phyloP scores from a whole-genome alignment of 805 yeast species.

The Lipomyces oligophaga region DNA sequence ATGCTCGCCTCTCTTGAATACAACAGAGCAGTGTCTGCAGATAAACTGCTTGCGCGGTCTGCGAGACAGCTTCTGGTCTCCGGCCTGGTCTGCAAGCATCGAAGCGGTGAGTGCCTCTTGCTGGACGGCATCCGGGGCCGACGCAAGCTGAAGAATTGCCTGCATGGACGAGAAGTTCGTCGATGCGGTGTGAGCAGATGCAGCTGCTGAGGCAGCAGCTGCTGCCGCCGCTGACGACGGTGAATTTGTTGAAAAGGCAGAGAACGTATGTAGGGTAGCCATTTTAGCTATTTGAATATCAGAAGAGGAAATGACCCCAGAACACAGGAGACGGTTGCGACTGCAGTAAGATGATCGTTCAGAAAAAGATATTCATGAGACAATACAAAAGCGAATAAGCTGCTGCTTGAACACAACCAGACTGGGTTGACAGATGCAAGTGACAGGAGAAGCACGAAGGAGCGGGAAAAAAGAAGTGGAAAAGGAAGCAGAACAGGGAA shows the following conservation, averaged over 20 bases:
- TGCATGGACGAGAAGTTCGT: conserved; percentile 11
- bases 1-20: conserved; percentile 41
- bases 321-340: too few relatives aligned
- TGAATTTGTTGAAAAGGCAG: too few relatives aligned
- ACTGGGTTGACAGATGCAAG: not conserved
- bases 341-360: too few relatives aligned
- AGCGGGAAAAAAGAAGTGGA: not conserved
- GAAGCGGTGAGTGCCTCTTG: too few relatives aligned
- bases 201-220: too few relatives aligned
- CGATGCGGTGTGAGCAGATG: conserved; percentile 9
- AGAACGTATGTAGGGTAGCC: conserved; percentile 7
- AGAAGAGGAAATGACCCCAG: not conserved
- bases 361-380: not conserved
- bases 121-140: conserved; percentile 3
- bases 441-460: not conserved
- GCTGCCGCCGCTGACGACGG: too few relatives aligned
- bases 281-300: not conserved
- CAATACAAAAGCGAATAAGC: not conserved
- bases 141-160: conserved; percentile 12
- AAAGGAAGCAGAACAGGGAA: too few relatives aligned
- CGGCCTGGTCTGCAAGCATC: not conserved
- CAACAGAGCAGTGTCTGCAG: conserved; percentile 11
- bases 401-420: not conserved
- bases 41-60: conserved; percentile 13
- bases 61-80: conserved; percentile 5